phyloP scores from a whole-genome alignment of 345 rosid genomes.

The Melastoma malabathricum region DNA sequence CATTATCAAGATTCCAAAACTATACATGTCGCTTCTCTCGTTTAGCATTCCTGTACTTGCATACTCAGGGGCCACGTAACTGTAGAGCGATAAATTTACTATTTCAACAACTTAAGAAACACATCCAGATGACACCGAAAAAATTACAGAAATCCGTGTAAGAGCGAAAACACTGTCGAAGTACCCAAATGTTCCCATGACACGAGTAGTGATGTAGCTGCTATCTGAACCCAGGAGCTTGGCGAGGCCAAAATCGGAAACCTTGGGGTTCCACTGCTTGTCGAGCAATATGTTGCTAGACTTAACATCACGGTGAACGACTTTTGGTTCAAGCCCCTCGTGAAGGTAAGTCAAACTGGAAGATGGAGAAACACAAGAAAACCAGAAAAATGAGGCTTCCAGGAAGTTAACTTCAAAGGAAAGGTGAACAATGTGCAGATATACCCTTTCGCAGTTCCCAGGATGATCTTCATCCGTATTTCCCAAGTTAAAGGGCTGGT shows the following conservation, averaged over 20 bases:
- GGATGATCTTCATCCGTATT: constrained; percentile 45
- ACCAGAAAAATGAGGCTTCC: too few species aligned
- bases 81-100: too few species aligned
- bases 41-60: constrained; percentile 5
- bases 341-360: too few species aligned
- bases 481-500: constrained; percentile 59
- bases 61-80: constrained; percentile 46
- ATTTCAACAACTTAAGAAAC: too few species aligned
- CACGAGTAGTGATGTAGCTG: constrained; percentile 70
- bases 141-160: too few species aligned
- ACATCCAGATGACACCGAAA: too few species aligned
- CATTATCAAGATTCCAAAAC: constrained; percentile 1
- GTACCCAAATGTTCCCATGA: constrained; percentile 87
- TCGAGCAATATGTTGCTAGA: constrained; percentile 69
- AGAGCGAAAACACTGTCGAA: constrained; percentile 8
- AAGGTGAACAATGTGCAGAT: constrained; percentile 11
- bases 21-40: constrained; percentile 4
- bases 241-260: constrained; percentile 82
- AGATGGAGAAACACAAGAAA: too few species aligned
- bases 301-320: constrained; percentile 65
- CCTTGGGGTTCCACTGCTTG: constrained; percentile 78
- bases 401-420: too few species aligned
- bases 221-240: constrained; percentile 52
- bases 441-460: constrained; percentile 70
- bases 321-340: too few species aligned